Evolutionary conservation across 179 eudicot species (phyloP), one percentile per base, ranked within the genome.

Genomic region (Corrigiola litoralis): DNA sequence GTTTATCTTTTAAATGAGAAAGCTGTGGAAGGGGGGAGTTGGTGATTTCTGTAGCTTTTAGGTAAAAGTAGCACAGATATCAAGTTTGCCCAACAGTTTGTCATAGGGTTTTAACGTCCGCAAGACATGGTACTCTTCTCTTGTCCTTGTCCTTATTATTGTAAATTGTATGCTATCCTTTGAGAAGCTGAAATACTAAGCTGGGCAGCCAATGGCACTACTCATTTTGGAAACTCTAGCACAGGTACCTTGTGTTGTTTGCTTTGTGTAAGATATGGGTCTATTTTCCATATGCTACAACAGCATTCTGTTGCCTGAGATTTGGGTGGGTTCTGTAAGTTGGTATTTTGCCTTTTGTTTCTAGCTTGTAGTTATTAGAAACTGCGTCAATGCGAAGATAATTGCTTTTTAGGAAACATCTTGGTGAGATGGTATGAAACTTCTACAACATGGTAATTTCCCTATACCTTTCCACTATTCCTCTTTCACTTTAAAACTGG

Each of bases 371-470:
- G n/a, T 0, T 38, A 42, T 61, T 44, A 59, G 63, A 61, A 23
- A 40, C 8, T 42, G 50, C n/a, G 40, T 14, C 36, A 25, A 59
- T 41, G 50, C 36, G 24, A 41, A 59, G 64, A 42, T 13, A 21
- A 27, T 16, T 40, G 4, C n/a, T 31, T 44, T 41, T 16, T 25
- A 42, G 48, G 40, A 59, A 40, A 23, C 64, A 25, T 36, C 50
- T 40, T 27, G 64, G 37, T 41, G 48, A 59, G 50, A 33, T 41
- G 38, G 50, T 44, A 61, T 25, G 51, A 13, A 42, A 24, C 16
- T 27, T 59, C 36, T 41, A 40, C 36, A 49, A 59, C 65, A 61
- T 61, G 65, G 65, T 61, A 42, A 61, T 61, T 37, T 46, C 51
- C 64, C n/a, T 23, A 38, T 24, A 12, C 50, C 50, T 25, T 40